Percentiles rank a stretch among this genome's conserved stretches.
Conservation (phyloP, 148 eudicot species). For the Salicornia ramosissima region DNA sequence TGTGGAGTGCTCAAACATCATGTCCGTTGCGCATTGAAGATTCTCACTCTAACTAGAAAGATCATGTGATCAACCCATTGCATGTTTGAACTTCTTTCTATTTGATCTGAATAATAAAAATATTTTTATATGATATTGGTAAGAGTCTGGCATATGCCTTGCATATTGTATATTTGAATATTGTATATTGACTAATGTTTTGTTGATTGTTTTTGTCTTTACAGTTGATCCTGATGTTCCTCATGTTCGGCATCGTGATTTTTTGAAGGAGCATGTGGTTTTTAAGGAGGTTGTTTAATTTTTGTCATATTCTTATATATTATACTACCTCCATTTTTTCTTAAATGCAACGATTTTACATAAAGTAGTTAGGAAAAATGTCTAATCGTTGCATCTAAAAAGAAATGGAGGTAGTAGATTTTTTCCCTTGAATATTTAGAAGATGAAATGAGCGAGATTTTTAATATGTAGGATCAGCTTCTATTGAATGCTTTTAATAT, state of each 20-base stretch:
- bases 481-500: neutral
- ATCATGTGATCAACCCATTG: neutral
- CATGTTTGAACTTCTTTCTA: neutral
- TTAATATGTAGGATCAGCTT: neutral
- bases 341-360: too few relatives aligned
- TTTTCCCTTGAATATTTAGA: neutral
- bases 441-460: neutral
- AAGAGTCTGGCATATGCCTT: too few relatives aligned
- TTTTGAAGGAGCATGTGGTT: conserved; percentile 75
- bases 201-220: conserved; percentile 14
- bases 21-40: neutral
- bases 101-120: neutral
- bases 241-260: conserved; percentile 70
- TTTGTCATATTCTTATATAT: neutral
- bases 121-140: neutral
- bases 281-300: conserved; percentile 70
- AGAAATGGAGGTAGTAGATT: too few relatives aligned
- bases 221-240: conserved; percentile 81
- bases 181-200: conserved; percentile 10
- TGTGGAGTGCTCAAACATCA: neutral
- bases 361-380: too few relatives aligned
- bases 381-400: too few relatives aligned
- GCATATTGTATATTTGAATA: conserved; percentile 1
- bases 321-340: too few relatives aligned
- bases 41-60: neutral